Conservation (phyloP, 768 basidiomycete species). For the Chalciporus chontae region DNA sequence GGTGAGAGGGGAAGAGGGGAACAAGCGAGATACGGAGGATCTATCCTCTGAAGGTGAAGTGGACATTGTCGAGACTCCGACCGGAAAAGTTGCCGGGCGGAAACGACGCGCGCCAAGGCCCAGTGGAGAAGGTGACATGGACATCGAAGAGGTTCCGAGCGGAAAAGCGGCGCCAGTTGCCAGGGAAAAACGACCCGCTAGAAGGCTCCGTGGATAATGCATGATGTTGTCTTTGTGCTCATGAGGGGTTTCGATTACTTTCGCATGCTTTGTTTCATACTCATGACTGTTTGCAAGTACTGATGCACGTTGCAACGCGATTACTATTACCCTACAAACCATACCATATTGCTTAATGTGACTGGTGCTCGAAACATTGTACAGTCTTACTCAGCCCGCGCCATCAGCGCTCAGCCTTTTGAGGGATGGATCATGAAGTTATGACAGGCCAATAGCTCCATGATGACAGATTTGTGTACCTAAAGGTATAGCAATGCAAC, state of each 20-base stretch:
- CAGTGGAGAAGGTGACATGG: constrained; percentile 34
- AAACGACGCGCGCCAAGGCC: constrained; percentile 19
- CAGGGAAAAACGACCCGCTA: background rate
- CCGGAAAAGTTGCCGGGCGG: constrained; percentile 7
- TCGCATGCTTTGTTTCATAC: background rate
- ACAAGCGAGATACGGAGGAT: constrained; percentile 24
- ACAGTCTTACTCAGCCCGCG: background rate
- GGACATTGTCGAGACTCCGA: constrained; percentile 11
- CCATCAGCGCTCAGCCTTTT: too few species aligned
- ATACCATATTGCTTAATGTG: constrained; percentile 11
- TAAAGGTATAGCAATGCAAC: background rate
- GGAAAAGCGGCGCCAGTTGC: background rate
- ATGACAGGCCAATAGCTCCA: too few species aligned
- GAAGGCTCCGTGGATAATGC: constrained; percentile 26
- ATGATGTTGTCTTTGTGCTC: background rate
- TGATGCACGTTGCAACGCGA: background rate
- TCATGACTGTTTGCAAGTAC: constrained; percentile 3
- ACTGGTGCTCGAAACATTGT: background rate
- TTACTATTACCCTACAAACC: constrained; percentile 18
- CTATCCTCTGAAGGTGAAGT: constrained; percentile 39
- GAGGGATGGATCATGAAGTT: too few species aligned
- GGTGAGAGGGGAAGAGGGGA: constrained; percentile 35
- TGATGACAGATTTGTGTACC: background rate
- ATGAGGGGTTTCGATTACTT: constrained; percentile 1
- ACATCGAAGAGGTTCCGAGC: constrained; percentile 30